A percentile compares a stretch with the other conserved stretches of the same genome.
Evolutionary conservation across 2,329 filamentous ascomycete species (phyloP).

Genomic region (Fusarium tupiense): DNA sequence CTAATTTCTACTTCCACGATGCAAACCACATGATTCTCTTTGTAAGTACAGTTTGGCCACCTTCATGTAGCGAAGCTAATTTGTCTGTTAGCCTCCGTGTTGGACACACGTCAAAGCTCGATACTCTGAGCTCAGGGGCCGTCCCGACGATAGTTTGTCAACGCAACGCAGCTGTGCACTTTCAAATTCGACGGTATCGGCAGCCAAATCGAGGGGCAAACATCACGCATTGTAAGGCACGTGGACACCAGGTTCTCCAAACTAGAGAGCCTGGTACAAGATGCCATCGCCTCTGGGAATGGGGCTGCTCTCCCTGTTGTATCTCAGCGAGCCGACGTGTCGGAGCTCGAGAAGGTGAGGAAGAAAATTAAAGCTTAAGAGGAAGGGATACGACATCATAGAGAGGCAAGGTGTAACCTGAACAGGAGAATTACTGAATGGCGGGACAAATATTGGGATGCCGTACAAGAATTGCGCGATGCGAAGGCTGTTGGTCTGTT

Average conservation of each 20-base stretch:
- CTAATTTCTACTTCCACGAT: background rate
- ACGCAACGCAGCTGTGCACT: accelerated
- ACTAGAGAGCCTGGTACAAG: background rate
- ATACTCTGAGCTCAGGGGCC: background rate
- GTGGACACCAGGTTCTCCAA: background rate
- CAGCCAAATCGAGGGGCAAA: background rate
- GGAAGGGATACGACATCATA: background rate
- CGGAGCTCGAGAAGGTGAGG: background rate
- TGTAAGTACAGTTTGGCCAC: background rate
- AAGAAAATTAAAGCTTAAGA: accelerated
- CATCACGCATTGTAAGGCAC: background rate
- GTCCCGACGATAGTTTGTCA: background rate
- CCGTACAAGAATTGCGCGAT: background rate
- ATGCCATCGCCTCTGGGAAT: background rate
- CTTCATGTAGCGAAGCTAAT: background rate
- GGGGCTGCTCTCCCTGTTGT: background rate
- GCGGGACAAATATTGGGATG: background rate
- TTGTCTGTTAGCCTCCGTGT: background rate
- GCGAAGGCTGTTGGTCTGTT: no score
- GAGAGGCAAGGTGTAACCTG: background rate
- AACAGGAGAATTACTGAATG: background rate
- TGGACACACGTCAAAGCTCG: background rate
- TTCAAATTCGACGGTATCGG: accelerated
- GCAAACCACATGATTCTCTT: background rate
- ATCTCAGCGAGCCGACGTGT: background rate